Evolutionary conservation across 176 grass and related monocot genomes (phyloP), one percentile per base, ranked within the genome.

Genomic region (Alopecurus myosuroides): DNA sequence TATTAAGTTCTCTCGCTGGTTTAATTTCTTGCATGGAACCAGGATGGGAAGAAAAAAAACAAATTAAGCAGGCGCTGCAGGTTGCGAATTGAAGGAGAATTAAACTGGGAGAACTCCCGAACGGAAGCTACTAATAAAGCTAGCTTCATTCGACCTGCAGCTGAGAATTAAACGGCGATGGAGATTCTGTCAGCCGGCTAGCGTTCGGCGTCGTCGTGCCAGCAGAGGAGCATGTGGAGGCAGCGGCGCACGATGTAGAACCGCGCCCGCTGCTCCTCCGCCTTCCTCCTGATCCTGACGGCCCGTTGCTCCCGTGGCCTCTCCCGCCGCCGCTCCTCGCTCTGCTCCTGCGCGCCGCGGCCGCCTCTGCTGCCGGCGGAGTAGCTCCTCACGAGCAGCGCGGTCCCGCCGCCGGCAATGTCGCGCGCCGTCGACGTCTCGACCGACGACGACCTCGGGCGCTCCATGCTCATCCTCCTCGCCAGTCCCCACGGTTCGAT

Each of bases 211-310:
- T 70, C 74, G 55, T 92, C 90, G 79, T 60, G 86, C 90, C 90
- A 92, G 83, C 90, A 92, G 79, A 88, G n/a, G 86, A 92, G 90
- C 86, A 88, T 89, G 33, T 72, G 71, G 70, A 89, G 57, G 82
- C 83, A 89, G 70, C 88, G 88, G 77, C 82, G 88, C 0, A 70
- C 19, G 86, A 92, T 86, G 86, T 92, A 92, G 83, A 92, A 61
- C 9, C 86, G 78, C n/a, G 90, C 31, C 13, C 86, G 78, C 39
- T 92, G 81, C 77, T 88, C 85, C 51, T 36, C 81, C 25, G 77
- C 52, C 81, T 26, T 79, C 44, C 9, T 48, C 53, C 44, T 31
- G 55, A 88, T 44, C 34, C 81, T 36, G 55, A 44, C 81, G 22
- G 39, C 46, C 46, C 31, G 22, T 46, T 39, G 39, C 56, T 4